Percentiles rank a stretch among this genome's conserved stretches.
Evolutionary conservation across 495 filamentous ascomycete species (phyloP).

Genomic region (Aspergillus olivimuriae): DNA sequence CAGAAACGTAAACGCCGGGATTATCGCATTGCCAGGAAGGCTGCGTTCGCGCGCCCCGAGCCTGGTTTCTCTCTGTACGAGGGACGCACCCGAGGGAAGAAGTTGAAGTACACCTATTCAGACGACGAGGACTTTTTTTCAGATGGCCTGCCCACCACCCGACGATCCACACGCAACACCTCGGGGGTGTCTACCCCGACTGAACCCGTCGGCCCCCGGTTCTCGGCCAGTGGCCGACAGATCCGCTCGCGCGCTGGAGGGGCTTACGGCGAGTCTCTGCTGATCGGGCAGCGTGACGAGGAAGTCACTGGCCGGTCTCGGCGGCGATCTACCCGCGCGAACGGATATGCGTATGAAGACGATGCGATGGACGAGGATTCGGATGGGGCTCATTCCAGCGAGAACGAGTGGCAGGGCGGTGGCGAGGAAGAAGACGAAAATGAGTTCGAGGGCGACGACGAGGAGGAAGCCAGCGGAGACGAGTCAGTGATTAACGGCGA

Average conservation of each 20-base stretch:
- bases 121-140: conserved; percentile 80
- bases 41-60: conserved; percentile 81
- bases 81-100: conserved; percentile 90
- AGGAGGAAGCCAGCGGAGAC: conserved; percentile 53
- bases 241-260: conserved; percentile 70
- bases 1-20: conserved; percentile 90
- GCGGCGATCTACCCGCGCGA: conserved; percentile 27
- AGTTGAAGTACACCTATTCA: conserved; percentile 91
- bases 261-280: conserved; percentile 67
- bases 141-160: conserved; percentile 55
- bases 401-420: conserved; percentile 60
- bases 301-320: conserved; percentile 26
- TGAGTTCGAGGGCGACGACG: conserved; percentile 59
- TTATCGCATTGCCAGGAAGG: conserved; percentile 79
- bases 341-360: conserved; percentile 44
- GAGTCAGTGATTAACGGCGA: conserved; percentile 51
- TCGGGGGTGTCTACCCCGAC: conserved; percentile 66
- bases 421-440: conserved; percentile 70
- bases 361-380: conserved; percentile 63
- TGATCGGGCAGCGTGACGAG: conserved; percentile 47
- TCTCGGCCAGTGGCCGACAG: conserved; percentile 86
- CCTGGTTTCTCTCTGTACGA: conserved; percentile 91
- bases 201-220: conserved; percentile 64
- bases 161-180: conserved; percentile 65
- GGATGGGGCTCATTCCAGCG: conserved; percentile 50